A percentile compares a stretch with the other conserved stretches of the same genome.
phyloP scores from a whole-genome alignment of 768 basidiomycete species.

The Sarcomyxa edulis region DNA sequence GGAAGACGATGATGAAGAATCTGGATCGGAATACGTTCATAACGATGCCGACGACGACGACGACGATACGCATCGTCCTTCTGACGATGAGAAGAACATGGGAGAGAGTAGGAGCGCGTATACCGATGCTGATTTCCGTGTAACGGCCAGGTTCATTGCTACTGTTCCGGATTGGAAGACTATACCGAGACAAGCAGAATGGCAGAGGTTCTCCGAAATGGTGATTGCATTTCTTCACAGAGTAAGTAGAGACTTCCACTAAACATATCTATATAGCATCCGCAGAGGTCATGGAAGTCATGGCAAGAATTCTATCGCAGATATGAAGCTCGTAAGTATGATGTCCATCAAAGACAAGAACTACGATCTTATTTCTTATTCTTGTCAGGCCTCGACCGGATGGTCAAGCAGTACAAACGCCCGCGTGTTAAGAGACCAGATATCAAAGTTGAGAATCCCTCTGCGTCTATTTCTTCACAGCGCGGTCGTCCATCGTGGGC shows the following conservation, averaged over 20 bases:
- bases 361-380: conserved; percentile 5
- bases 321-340: conserved; percentile 41
- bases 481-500: conserved; percentile 26
- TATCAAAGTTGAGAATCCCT: too few species aligned
- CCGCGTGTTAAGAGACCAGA: conserved; percentile 8
- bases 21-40: conserved; percentile 20
- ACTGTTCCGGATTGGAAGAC: conserved; percentile 42
- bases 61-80: conserved; percentile 22
- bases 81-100: conserved; percentile 43
- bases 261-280: conserved; percentile 38
- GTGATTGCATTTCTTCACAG: too few species aligned
- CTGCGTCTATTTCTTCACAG: too few species aligned
- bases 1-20: conserved; percentile 12
- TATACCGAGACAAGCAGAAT: too few species aligned
- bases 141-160: conserved; percentile 55
- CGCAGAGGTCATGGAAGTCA: conserved; percentile 48
- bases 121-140: conserved; percentile 57
- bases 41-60: conserved; percentile 26
- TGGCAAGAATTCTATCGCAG: conserved; percentile 60
- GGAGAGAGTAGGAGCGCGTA: conserved; percentile 44
- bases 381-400: conserved; percentile 25
- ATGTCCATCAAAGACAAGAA: not conserved
- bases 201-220: conserved; percentile 47
- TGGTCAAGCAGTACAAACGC: conserved; percentile 33
- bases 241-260: too few species aligned